These are phyloP conservation scores for Auriscalpium vulgare DNA, from an alignment of 768 basidiomycete genomes.

Conservation along the genomic window DNA sequence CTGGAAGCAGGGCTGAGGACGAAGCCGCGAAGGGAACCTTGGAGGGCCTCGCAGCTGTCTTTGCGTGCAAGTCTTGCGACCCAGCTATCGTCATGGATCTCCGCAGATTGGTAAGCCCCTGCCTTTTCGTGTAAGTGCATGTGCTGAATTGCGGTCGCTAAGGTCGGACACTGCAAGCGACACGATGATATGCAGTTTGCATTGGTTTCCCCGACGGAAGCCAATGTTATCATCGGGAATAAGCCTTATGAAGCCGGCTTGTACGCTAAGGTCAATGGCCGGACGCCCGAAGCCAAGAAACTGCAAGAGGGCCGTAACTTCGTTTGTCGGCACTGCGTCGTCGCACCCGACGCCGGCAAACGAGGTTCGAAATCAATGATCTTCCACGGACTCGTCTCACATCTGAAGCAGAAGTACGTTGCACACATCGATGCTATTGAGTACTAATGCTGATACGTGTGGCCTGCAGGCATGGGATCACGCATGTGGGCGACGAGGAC, in stretches of 20 bases:
- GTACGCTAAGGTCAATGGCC: background rate
- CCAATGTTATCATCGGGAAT: background rate
- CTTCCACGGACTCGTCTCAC: constrained; percentile 55
- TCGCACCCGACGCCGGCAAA: background rate
- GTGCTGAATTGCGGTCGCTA: background rate
- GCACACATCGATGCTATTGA: no score
- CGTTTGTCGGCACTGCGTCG: constrained; percentile 12
- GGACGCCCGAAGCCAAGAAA: background rate
- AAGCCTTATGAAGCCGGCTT: constrained; percentile 1
- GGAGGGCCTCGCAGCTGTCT: background rate
- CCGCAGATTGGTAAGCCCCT: constrained; percentile 5
- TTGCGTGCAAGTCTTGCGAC: constrained; percentile 10
- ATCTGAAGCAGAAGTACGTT: constrained; percentile 53
- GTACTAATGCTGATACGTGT: constrained; percentile 8
- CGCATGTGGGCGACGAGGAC: constrained; percentile 10
- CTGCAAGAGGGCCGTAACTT: constrained; percentile 8
- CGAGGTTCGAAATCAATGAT: constrained; percentile 25
- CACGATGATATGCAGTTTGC: constrained; percentile 8
- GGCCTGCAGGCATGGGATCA: constrained; percentile 35
- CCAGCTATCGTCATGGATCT: constrained; percentile 9
- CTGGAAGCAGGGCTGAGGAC: background rate
- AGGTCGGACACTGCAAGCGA: constrained; percentile 10
- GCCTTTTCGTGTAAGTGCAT: background rate
- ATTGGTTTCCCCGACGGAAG: background rate
- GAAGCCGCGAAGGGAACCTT: background rate